Conservation (phyloP, 257 asterid genomes). For the Eustoma russellianum region DNA sequence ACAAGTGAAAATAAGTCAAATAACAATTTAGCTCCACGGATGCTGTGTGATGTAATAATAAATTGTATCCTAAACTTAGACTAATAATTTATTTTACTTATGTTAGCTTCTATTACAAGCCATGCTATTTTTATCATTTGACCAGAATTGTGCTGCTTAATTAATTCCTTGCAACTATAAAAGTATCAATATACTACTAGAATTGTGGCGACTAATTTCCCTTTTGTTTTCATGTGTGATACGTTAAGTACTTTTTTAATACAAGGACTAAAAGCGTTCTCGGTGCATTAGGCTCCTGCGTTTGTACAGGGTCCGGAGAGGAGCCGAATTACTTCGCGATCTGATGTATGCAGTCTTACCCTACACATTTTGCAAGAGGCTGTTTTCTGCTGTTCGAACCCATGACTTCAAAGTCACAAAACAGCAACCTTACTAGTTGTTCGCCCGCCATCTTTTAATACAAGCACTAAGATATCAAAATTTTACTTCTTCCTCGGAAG, state of each 20-base stretch:
- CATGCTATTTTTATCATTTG: slow-evolving; percentile 9
- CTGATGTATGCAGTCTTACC: too few relatives aligned
- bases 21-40: slow-evolving; percentile 13
- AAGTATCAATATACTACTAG: not conserved
- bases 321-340: too few relatives aligned
- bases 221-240: not conserved
- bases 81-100: slow-evolving; percentile 1
- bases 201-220: not conserved
- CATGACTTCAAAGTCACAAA: too few relatives aligned
- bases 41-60: slow-evolving; percentile 11
- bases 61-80: not conserved
- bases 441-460: slow-evolving; percentile 2
- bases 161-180: not conserved
- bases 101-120: not conserved
- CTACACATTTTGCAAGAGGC: too few relatives aligned
- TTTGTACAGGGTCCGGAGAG: too few relatives aligned
- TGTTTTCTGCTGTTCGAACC: too few relatives aligned
- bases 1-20: not conserved
- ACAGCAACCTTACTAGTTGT: too few relatives aligned
- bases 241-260: slow-evolving; percentile 2
- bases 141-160: slow-evolving; percentile 4
- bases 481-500: slow-evolving; percentile 13
- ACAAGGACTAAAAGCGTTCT: slow-evolving; percentile 13
- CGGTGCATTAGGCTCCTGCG: too few relatives aligned
- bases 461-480: slow-evolving; percentile 13